Evolutionary conservation across 2,329 filamentous ascomycete genomes (phyloP).

Genomic region (Pseudogymnoascus sp.): DNA sequence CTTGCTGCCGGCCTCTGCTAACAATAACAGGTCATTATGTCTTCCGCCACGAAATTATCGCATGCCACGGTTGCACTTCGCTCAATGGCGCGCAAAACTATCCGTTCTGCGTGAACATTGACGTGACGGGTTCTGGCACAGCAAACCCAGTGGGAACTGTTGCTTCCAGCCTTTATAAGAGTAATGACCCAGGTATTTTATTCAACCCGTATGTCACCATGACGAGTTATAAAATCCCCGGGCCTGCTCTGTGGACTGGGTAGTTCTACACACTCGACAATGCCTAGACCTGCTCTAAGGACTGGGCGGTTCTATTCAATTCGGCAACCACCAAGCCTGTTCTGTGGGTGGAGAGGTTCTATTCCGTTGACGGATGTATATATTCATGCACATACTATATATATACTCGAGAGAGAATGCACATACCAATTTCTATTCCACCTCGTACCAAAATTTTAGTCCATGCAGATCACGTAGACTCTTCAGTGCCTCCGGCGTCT

Average conservation of each 20-base stretch:
- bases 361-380: background rate
- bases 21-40: constrained; percentile 29
- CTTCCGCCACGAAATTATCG: constrained; percentile 38
- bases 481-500: constrained; percentile 11
- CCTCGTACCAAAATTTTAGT: background rate
- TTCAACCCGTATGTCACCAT: constrained; percentile 21
- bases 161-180: constrained; percentile 22
- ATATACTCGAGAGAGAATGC: background rate
- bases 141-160: constrained; percentile 22
- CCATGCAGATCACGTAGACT: background rate
- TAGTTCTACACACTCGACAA: background rate
- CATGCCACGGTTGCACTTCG: constrained; percentile 32
- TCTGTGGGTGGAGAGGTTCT: background rate
- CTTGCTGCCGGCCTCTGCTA: constrained; percentile 21
- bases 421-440: background rate
- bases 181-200: constrained; percentile 28
- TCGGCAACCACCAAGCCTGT: background rate
- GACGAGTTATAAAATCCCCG: constrained; percentile 19
- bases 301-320: background rate
- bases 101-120: constrained; percentile 37
- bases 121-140: constrained; percentile 30
- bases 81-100: constrained; percentile 37
- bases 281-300: constrained; percentile 22
- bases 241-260: constrained; percentile 20
- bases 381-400: constrained; percentile 1